phyloP scores from a whole-genome alignment of 805 yeast genomes.

The Zygoascus biomembranicola region DNA sequence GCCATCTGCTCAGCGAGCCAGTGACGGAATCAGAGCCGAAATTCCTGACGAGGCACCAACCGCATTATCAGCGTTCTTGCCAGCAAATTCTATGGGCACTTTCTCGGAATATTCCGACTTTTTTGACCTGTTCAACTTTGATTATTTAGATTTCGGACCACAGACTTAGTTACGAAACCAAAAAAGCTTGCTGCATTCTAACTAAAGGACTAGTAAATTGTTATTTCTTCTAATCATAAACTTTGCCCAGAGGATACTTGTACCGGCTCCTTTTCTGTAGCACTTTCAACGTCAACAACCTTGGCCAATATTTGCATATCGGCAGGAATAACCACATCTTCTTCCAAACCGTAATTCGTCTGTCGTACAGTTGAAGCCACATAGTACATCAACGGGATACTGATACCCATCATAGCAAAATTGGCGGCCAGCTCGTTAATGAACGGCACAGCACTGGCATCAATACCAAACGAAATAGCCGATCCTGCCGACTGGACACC shows the following conservation, averaged over 20 bases:
- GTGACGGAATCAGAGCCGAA: slow-evolving; percentile 4
- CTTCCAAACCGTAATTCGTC: slow-evolving; percentile 14
- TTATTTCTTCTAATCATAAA: background rate
- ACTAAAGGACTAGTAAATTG: background rate
- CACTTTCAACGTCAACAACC: background rate
- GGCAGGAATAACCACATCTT: slow-evolving; percentile 11
- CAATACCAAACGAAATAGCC: slow-evolving; percentile 38
- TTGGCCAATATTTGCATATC: background rate
- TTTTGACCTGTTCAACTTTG: slow-evolving; percentile 5
- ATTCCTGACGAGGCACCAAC: slow-evolving; percentile 7
- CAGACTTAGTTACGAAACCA: background rate
- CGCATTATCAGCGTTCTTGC: background rate
- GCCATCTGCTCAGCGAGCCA: slow-evolving; percentile 5
- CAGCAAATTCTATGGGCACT: background rate
- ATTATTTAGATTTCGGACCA: background rate
- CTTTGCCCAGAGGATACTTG: background rate
- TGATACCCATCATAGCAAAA: slow-evolving; percentile 10
- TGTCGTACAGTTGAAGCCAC: slow-evolving; percentile 10
- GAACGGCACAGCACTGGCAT: slow-evolving; percentile 12
- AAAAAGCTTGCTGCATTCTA: background rate
- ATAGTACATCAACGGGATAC: slow-evolving; percentile 12
- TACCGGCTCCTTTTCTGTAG: background rate
- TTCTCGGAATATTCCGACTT: slow-evolving; percentile 2
- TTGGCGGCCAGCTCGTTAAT: slow-evolving; percentile 14
- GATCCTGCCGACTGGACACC: slow-evolving; percentile 43